A percentile compares a stretch with the other conserved stretches of the same genome.
phyloP scores from a whole-genome alignment of 805 yeast genomes.

The Metschnikowia matae region DNA sequence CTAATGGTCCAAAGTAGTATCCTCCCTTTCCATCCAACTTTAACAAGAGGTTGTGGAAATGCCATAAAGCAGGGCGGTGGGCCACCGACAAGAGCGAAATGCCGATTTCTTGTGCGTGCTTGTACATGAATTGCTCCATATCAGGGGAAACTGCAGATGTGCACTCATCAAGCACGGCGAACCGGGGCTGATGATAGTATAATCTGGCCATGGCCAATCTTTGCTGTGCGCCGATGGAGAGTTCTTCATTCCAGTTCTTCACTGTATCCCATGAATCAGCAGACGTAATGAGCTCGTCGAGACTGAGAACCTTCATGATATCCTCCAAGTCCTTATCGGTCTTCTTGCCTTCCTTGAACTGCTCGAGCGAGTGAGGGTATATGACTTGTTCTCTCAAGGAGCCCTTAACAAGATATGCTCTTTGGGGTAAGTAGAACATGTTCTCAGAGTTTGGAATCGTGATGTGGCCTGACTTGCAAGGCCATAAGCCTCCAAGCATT shows the following conservation, averaged over 20 bases:
- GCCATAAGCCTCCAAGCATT: conserved; percentile 92
- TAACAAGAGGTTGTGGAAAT: conserved; percentile 76
- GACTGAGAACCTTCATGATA: conserved; percentile 53
- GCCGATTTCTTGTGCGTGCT: conserved; percentile 71
- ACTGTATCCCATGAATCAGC: conserved; percentile 50
- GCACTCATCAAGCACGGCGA: conserved; percentile 94
- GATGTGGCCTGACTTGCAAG: conserved; percentile 56
- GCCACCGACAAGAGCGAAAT: conserved; percentile 87
- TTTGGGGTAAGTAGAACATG: conserved; percentile 87
- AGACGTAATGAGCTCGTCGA: conserved; percentile 49
- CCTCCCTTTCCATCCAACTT: conserved; percentile 86
- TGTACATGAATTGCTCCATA: conserved; percentile 85
- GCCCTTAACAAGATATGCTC: conserved; percentile 81
- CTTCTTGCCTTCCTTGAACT: conserved; percentile 40
- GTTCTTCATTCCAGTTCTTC: conserved; percentile 84
- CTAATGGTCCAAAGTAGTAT: conserved; percentile 55
- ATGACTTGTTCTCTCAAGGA: conserved; percentile 83
- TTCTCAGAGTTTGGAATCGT: conserved; percentile 61
- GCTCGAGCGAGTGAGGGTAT: conserved; percentile 72
- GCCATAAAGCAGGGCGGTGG: conserved; percentile 90
- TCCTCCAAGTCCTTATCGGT: conserved; percentile 49
- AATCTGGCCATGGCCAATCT: conserved; percentile 89
- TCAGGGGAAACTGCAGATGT: conserved; percentile 91
- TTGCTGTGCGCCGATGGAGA: conserved; percentile 90
- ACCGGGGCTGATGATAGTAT: conserved; percentile 85